Evolutionary conservation across 2,329 filamentous ascomycete species (phyloP).

Genomic region (Aspergillus sp.): DNA sequence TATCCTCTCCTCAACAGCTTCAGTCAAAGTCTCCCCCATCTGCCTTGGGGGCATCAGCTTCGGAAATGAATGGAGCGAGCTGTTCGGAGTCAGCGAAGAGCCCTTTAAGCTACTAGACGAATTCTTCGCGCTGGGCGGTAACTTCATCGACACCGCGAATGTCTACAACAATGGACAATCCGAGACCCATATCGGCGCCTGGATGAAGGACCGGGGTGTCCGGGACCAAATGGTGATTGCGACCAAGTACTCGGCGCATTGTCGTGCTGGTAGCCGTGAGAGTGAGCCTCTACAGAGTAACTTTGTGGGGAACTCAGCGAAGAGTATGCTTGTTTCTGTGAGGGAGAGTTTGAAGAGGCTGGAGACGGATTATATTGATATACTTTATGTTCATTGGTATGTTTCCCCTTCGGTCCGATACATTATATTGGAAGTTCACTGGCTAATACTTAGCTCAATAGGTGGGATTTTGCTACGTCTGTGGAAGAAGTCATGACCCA

Average conservation of each 20-base stretch:
- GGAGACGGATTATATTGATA: conserved; percentile 11
- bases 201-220: conserved; percentile 47
- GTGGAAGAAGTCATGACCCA: conserved; percentile 11
- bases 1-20: conserved; percentile 1
- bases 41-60: conserved; percentile 2
- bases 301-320: conserved; percentile 15
- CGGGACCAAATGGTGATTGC: conserved; percentile 51
- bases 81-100: neutral
- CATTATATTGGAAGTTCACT: too few relatives aligned
- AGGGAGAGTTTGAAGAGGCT: conserved; percentile 8
- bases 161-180: conserved; percentile 51
- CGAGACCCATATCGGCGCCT: conserved; percentile 54
- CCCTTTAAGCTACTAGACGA: neutral
- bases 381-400: conserved; percentile 14
- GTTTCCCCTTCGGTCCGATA: neutral
- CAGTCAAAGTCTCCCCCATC: conserved; percentile 1
- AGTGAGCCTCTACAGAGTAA: conserved; percentile 28
- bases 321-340: conserved; percentile 6
- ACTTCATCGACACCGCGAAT: conserved; percentile 37
- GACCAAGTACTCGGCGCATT: conserved; percentile 21
- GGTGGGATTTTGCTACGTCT: conserved; percentile 11
- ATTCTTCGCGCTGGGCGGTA: neutral
- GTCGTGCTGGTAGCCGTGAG: conserved; percentile 39
- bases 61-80: conserved; percentile 5
- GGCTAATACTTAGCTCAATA: neutral